These are phyloP conservation scores for Claviceps capensis DNA, from an alignment of 2,329 filamentous ascomycete species.

Conservation along the genomic window DNA sequence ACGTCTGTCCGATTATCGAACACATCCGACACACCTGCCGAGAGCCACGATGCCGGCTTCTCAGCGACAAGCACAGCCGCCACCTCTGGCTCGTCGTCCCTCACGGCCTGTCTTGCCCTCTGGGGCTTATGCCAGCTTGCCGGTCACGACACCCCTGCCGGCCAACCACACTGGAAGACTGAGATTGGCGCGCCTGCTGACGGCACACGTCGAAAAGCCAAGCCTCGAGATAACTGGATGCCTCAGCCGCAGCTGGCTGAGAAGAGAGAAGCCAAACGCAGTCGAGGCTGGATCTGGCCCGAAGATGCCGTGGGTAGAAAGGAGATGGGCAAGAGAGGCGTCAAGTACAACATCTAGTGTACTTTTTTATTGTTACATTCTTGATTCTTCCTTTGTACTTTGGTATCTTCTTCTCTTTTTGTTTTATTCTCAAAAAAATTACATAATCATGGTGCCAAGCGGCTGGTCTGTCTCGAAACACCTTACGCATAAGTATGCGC, in stretches of 20 bases:
- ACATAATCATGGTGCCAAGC: background rate
- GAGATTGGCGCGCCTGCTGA: constrained; percentile 66
- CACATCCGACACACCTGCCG: constrained; percentile 23
- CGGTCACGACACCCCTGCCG: constrained; percentile 36
- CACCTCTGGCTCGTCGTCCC: constrained; percentile 25
- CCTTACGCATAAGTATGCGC: background rate
- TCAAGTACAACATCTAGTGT: constrained; percentile 31
- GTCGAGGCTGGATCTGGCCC: constrained; percentile 61
- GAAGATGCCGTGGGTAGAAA: constrained; percentile 60
- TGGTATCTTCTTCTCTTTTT: background rate
- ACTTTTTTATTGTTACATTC: too few relatives aligned
- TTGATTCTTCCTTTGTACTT: background rate
- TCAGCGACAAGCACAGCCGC: constrained; percentile 18
- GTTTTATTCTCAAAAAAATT: background rate
- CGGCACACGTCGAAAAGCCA: constrained; percentile 54
- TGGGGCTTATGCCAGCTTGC: constrained; percentile 68
- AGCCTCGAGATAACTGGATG: constrained; percentile 63
- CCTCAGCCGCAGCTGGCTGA: constrained; percentile 57
- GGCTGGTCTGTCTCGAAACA: background rate
- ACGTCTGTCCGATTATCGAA: constrained; percentile 43
- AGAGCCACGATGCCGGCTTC: constrained; percentile 19
- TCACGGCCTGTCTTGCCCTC: constrained; percentile 61
- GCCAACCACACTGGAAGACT: constrained; percentile 49
- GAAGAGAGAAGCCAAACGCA: constrained; percentile 64
- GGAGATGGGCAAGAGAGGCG: constrained; percentile 55